These are phyloP conservation scores for Tubosaeta sp. DNA, from an alignment of 768 basidiomycete species.

Conservation along the genomic window DNA sequence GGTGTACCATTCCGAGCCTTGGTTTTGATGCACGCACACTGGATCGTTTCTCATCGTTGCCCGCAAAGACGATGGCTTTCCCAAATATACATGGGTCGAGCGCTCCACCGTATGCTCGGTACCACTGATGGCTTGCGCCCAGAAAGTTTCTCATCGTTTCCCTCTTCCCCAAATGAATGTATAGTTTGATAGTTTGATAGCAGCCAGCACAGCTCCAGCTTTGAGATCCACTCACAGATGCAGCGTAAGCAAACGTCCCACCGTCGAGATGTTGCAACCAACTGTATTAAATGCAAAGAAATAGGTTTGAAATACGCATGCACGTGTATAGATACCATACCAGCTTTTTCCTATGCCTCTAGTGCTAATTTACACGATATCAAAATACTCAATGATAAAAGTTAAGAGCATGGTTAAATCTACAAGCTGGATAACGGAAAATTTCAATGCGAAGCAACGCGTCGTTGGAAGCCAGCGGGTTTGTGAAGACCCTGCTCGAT, in stretches of 20 bases:
- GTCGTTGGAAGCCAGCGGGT: slow-evolving; percentile 29
- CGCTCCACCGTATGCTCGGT: no score
- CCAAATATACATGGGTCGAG: no score
- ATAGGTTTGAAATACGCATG: neutral
- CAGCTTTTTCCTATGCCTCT: neutral
- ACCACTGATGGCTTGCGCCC: neutral
- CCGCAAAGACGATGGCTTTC: no score
- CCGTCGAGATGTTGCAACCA: no score
- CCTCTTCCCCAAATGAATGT: no score
- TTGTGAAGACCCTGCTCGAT: slow-evolving; percentile 23
- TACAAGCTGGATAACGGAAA: neutral
- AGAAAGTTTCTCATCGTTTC: neutral
- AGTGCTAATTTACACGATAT: neutral
- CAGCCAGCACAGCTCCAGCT: no score
- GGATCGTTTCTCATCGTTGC: no score
- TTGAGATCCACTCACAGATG: no score
- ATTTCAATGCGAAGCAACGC: slow-evolving; percentile 1
- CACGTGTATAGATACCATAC: neutral
- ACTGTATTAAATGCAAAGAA: neutral
- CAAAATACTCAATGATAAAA: neutral
- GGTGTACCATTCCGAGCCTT: no score
- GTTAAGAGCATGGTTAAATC: slow-evolving; percentile 2
- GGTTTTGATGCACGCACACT: no score
- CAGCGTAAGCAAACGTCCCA: no score
- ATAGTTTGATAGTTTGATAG: no score